Evolutionary conservation across 306 rosid species (phyloP), one percentile per base, ranked within the genome.

Genomic region (Sechiopsis laciniata): DNA sequence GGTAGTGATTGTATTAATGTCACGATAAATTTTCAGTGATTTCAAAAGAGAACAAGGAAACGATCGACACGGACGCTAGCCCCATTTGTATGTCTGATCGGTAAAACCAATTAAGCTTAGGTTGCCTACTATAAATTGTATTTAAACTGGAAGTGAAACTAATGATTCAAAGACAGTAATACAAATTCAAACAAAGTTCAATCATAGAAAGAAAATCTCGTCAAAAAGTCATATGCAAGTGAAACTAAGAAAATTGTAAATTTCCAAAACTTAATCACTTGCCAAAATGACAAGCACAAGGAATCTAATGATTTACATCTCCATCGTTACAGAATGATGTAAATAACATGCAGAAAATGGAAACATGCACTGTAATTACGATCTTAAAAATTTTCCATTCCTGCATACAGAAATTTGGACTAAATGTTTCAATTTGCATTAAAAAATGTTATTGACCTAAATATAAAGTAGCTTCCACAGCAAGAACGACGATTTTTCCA

Each of bases 21-120:
- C 11, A 48, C 21, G 3, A 20, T 13, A 19, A 4, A 11, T 12
- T 26, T 26, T 2, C 3, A 26, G 19, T 26, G 46, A 24, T 24
- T 59, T 59, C 65, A 59, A 40, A 21, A 59, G 17, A 62, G 12
- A 62, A 62, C 21, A 16, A 62, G 48, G 48, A 32, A 62, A 29
- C 17, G 6, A 15, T 32, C 46, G 15, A 62, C 13, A 32, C 12
- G 32, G 48, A 62, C 16, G 67, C 67, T 13, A 61, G 20, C 6
- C 32, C 6, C 32, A 46, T 22, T 13, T 48, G 8, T 69, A 22
- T 6, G 37, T 15, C 58, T 2, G 4, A 21, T 69, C 58, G 73
- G 20, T 48, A 13, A 68, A 69, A 24, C 58, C 59, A 51, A 48
- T 50, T 69, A 69, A 50, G 57, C 21, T 51, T 69, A 70, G 26